Conservation (phyloP, 495 filamentous ascomycete genomes). For the Parachaetomium inaequale region DNA sequence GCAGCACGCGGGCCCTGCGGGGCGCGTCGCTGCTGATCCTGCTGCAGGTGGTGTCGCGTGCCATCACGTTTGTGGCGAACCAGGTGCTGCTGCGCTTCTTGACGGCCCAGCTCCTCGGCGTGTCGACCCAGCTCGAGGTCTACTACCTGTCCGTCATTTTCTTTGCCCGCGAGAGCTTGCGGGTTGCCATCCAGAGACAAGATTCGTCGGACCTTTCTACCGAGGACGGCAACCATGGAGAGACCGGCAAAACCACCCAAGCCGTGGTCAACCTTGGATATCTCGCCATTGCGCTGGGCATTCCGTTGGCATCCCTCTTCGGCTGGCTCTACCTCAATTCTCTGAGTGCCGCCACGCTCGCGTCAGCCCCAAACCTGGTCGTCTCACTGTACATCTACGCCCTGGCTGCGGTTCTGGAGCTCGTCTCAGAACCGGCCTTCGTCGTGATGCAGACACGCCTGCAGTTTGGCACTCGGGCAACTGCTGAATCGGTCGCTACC, state of each 20-base stretch:
- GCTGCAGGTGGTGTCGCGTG: conserved; percentile 77
- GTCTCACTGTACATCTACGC: conserved; percentile 65
- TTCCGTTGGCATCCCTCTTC: conserved; percentile 58
- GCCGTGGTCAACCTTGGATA: conserved; percentile 85
- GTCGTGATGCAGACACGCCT: conserved; percentile 75
- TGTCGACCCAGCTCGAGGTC: conserved; percentile 85
- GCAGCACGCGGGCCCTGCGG: conserved; percentile 34
- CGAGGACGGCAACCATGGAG: conserved; percentile 21
- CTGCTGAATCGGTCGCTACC: conserved; percentile 75
- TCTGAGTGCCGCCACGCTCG: conserved; percentile 50
- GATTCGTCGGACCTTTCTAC: conserved; percentile 26
- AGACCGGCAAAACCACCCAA: conserved; percentile 39
- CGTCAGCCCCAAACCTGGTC: conserved; percentile 57
- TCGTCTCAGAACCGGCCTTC: conserved; percentile 81
- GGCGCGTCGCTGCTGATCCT: conserved; percentile 83
- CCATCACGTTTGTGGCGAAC: conserved; percentile 85
- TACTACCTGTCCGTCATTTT: conserved; percentile 84
- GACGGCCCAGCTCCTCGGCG: conserved; percentile 75
- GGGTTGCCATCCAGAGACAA: conserved; percentile 82
- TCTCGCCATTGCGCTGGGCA: conserved; percentile 65
- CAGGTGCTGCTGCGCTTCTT: conserved; percentile 82
- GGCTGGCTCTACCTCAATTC: conserved; percentile 62
- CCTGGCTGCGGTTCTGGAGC: conserved; percentile 72
- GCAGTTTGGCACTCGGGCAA: conserved; percentile 72
- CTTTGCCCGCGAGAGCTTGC: conserved; percentile 84